phyloP scores from a whole-genome alignment of 202 grass and related monocot species.

The Zizania palustris region DNA sequence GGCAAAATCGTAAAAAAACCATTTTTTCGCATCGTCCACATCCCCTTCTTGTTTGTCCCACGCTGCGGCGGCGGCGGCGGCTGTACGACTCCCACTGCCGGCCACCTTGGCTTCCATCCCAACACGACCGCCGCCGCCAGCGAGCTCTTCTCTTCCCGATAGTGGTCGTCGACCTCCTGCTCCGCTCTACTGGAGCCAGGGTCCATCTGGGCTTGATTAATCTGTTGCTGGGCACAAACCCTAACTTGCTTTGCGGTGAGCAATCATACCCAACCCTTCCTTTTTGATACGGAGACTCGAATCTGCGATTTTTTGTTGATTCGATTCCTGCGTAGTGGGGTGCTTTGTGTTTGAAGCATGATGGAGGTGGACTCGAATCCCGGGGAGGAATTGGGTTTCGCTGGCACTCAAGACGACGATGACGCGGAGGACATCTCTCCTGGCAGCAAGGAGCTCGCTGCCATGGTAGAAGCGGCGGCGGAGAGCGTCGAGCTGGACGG shows the following conservation, averaged over 20 bases:
- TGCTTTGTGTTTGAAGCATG: neutral
- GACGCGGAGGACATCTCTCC: slow-evolving; percentile 49
- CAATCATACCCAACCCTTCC: neutral
- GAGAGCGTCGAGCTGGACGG: slow-evolving; percentile 54
- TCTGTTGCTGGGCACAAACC: slow-evolving; percentile 36
- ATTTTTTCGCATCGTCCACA: no score
- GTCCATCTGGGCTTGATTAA: neutral
- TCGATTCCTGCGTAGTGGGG: no score
- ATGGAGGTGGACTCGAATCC: slow-evolving; percentile 46
- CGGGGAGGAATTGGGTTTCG: slow-evolving; percentile 43
- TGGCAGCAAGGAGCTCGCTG: slow-evolving; percentile 47
- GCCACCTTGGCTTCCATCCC: no score
- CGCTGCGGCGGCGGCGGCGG: no score
- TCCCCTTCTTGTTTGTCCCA: no score
- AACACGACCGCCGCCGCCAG: no score
- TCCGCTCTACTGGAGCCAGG: neutral
- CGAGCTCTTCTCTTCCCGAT: no score
- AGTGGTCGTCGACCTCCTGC: no score
- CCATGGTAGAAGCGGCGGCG: slow-evolving; percentile 51
- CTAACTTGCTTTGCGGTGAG: slow-evolving; percentile 4
- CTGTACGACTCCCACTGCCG: no score
- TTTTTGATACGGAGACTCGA: no score
- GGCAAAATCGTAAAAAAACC: no score
- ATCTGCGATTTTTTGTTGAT: no score
- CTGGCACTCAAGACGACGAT: slow-evolving; percentile 37